A percentile compares a stretch with the other conserved stretches of the same genome.
Conservation (phyloP, 164 flowering plant species). For the Warburgia ugandensis region DNA sequence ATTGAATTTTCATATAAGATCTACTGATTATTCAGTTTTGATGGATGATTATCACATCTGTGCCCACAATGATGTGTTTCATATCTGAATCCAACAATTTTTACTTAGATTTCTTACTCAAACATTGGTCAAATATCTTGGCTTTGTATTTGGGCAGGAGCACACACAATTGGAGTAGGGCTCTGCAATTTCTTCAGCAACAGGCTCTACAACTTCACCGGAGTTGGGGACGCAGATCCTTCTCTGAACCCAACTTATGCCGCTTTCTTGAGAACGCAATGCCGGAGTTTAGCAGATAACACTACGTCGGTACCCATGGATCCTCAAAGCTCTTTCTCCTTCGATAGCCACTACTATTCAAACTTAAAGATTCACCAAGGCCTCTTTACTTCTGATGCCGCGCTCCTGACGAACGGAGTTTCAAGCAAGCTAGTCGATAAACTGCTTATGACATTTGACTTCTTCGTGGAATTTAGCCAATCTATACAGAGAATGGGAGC, state of each 20-base stretch:
- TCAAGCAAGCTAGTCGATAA: conserved; percentile 7
- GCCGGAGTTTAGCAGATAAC: conserved; percentile 16
- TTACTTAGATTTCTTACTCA: too few relatives aligned
- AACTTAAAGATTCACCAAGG: conserved; percentile 21
- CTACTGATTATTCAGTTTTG: too few relatives aligned
- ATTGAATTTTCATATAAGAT: too few relatives aligned
- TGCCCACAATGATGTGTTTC: too few relatives aligned
- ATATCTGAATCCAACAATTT: too few relatives aligned
- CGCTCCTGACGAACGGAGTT: conserved; percentile 19
- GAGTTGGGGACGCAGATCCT: conserved; percentile 43
- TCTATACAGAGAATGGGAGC: conserved; percentile 24
- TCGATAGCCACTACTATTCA: conserved; percentile 25
- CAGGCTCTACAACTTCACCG: conserved; percentile 51
- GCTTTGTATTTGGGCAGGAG: conserved; percentile 19
- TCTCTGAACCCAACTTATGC: conserved; percentile 35
- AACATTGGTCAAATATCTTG: too few relatives aligned
- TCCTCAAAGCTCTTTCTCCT: conserved; percentile 19
- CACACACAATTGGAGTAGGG: conserved; percentile 39
- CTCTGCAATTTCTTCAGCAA: conserved; percentile 32
- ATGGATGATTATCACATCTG: too few relatives aligned
- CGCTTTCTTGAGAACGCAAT: conserved; percentile 20
- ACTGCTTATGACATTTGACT: conserved; percentile 6
- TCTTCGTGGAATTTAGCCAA: conserved; percentile 20
- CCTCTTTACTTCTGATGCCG: conserved; percentile 38
- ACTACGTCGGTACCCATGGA: conserved; percentile 39